Evolutionary conservation across 2,329 filamentous ascomycete genomes (phyloP), one percentile per base, ranked within the genome.

Genomic region (Thyridium curvatum): DNA sequence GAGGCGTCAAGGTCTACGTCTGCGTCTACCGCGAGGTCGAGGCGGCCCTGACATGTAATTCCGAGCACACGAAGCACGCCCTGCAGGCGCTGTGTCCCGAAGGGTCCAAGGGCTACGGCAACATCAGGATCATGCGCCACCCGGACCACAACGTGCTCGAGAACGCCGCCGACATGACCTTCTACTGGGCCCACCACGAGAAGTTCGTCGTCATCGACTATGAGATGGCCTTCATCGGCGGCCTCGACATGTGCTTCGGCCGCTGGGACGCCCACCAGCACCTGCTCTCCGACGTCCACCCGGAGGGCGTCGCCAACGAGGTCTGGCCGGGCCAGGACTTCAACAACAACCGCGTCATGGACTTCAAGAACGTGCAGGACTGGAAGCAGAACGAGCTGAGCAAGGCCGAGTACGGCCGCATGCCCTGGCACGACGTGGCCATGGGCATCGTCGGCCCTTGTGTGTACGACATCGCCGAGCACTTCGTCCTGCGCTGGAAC

Each of bases 101-200:
- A 55, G 91, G 89, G 8, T 74, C 74, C 1, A 84, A 83, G 0
- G 93, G 91, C 1, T 71, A 90, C 57, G 88, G 86, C 35, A 97
- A 97, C 56, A 97, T 98, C 56, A 77, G 71, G 29, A 71, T 95
- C 37, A 84, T 94, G 77, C 79, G 91, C 21, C 91, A 97, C 62
- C 91, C 91, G 0, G 91, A 97, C 59, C 91, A 97, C 65, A 96
- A 96, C 47, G 77, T 95, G 3, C 79, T 97, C 37, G 89, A 94
- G 52, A 96, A 96, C 53, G 86, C 84, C 3, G 86, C 86, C 21
- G 91, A 97, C 51, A 94, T 95, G 86, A 96, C 89, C 1, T 88
- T 96, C 54, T 96, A 95, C 66, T 97, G 91, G 80, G 93, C 93
- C 0, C 93, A 98, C 57, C 93, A 98, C 58, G 93, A 98, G 54